A percentile compares a stretch with the other conserved stretches of the same genome.
Conservation (phyloP, 2,329 filamentous ascomycete genomes). For the Lachnellula occidentalis region DNA sequence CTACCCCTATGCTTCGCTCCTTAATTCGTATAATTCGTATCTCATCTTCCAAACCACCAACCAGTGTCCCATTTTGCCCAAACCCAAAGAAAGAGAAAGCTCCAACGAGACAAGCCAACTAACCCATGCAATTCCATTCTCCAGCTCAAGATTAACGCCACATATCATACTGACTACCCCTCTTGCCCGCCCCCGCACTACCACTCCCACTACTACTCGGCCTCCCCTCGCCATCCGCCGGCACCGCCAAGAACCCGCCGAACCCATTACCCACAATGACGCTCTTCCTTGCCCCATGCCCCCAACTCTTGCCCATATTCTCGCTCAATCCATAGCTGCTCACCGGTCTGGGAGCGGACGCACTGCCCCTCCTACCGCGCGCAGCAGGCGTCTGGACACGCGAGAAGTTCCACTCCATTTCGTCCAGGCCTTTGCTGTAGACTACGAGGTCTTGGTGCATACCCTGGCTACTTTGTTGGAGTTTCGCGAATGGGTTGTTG, state of each 20-base stretch:
- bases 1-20: neutral
- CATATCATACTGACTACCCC: constrained; percentile 27
- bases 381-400: constrained; percentile 45
- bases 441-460: constrained; percentile 55
- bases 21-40: too few species aligned
- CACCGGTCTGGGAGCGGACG: constrained; percentile 37
- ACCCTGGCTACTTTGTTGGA: constrained; percentile 24
- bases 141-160: constrained; percentile 19
- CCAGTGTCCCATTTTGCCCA: neutral
- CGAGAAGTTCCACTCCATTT: constrained; percentile 64
- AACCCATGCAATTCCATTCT: neutral
- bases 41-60: too few species aligned
- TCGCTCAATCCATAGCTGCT: constrained; percentile 38
- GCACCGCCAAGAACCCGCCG: constrained; percentile 61
- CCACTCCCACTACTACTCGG: constrained; percentile 27
- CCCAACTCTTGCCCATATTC: constrained; percentile 39
- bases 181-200: constrained; percentile 23
- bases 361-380: constrained; percentile 33
- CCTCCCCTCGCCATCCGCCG: constrained; percentile 40
- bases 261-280: constrained; percentile 64
- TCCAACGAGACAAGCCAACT: neutral
- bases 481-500: constrained; percentile 30
- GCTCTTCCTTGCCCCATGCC: constrained; percentile 46
- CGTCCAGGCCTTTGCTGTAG: constrained; percentile 61
- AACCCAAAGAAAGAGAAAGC: neutral